Evolutionary conservation across 805 yeast genomes (phyloP).

Genomic region (Candida quercuum): DNA sequence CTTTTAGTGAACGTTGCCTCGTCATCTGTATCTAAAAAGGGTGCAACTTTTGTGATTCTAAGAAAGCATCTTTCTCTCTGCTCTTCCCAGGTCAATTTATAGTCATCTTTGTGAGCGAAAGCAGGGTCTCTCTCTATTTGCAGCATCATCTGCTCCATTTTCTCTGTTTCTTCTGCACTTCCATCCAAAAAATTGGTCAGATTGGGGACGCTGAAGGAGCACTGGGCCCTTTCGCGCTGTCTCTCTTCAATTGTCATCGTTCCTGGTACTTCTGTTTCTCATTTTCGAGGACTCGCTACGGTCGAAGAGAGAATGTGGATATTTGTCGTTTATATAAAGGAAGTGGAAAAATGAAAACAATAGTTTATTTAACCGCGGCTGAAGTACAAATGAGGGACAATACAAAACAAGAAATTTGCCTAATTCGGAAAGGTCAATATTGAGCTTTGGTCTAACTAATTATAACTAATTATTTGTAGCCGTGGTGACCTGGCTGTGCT

Average conservation of each 20-base stretch:
- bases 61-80: constrained; percentile 54
- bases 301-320: too few relatives aligned
- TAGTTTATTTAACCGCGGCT: background rate
- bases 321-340: too few relatives aligned
- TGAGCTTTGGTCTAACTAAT: background rate
- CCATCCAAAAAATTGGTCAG: constrained; percentile 53
- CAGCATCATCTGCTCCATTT: constrained; percentile 42
- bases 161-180: constrained; percentile 36
- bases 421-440: background rate
- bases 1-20: constrained; percentile 44
- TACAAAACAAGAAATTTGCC: background rate
- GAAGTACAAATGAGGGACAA: too few relatives aligned
- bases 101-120: constrained; percentile 39
- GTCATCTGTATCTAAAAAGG: constrained; percentile 43
- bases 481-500: too few relatives aligned
- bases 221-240: constrained; percentile 35
- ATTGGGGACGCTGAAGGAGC: constrained; percentile 36
- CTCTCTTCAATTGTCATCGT: constrained; percentile 15
- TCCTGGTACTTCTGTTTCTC: too few relatives aligned
- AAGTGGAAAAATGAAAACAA: too few relatives aligned
- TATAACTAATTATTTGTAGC: too few relatives aligned
- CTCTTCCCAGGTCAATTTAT: constrained; percentile 46
- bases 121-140: constrained; percentile 66
- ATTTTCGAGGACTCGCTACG: too few relatives aligned
- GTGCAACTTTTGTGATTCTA: constrained; percentile 41